Conservation (phyloP, 257 asterid species). For the Eustoma russellianum region DNA sequence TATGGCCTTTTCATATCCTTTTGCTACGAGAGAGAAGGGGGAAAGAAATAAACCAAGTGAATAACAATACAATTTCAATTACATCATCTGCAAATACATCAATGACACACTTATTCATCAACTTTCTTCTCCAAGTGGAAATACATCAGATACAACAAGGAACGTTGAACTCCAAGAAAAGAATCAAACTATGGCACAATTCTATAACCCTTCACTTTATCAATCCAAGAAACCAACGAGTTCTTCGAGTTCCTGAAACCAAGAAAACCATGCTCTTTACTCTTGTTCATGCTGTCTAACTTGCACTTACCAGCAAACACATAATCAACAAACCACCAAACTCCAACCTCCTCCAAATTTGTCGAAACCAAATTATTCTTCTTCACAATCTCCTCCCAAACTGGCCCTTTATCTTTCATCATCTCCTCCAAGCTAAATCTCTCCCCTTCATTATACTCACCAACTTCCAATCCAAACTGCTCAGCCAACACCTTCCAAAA, state of each 20-base stretch:
- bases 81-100: no score
- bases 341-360: slow-evolving; percentile 65
- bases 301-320: slow-evolving; percentile 9
- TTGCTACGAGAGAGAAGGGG: no score
- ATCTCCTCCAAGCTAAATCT: slow-evolving; percentile 34
- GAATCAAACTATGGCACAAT: slow-evolving; percentile 43
- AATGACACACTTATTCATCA: no score
- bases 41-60: no score
- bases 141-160: neutral
- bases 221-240: slow-evolving; percentile 73
- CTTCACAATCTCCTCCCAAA: slow-evolving; percentile 80
- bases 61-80: no score
- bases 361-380: slow-evolving; percentile 49
- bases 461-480: slow-evolving; percentile 63
- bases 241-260: slow-evolving; percentile 85
- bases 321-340: slow-evolving; percentile 71
- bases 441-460: slow-evolving; percentile 40
- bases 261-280: slow-evolving; percentile 89
- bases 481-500: slow-evolving; percentile 84
- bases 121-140: neutral
- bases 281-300: slow-evolving; percentile 85
- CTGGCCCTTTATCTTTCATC: slow-evolving; percentile 72
- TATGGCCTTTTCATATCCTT: no score
- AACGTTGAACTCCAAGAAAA: neutral
- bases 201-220: slow-evolving; percentile 68